Base-by-base conservation (phyloP, 2,329 filamentous ascomycete genomes). In the Stenocarpella maydis region DNA sequence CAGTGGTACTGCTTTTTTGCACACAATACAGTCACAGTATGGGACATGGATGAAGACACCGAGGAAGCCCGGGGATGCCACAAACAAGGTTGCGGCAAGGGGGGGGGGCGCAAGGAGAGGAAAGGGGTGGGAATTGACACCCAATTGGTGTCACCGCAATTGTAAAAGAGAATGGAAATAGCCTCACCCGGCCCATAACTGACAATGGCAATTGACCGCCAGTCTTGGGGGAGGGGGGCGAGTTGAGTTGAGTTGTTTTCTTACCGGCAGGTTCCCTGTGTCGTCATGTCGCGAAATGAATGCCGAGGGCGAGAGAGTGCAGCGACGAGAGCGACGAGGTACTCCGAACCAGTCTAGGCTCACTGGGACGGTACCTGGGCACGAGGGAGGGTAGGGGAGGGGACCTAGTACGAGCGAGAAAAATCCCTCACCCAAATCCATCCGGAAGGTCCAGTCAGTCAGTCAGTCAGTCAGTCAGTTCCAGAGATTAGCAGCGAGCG, bases 211-310 rank as follows among this genome's bases (percentile, higher is more conserved):
- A 64, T 58, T 65, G 69, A 70, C 69, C 69, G 69, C 69, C 65
- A 61, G 34, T 70, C 65, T 47, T 39, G 37, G 47, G 34, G 6
- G 34, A 37, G 34, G 5, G 49, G 37, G 47, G 34, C 34, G 34
- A 37, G 34, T 7, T 37, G 6, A 37, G 6, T 37, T 39, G 63
- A 67, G 26, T 26, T 55, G 41, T 54, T 47, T 43, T 69, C 49
- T 69, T 37, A 47, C 58, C 49, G 21, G 60, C 50, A 37, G 50
- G 41, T 63, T 66, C 55, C 64, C 39, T 66, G 61, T 58, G 65
- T 69, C 69, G 69, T 69, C 69, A 71, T 69, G 49, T 64, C 69
- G 69, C 67, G 61, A 66, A 64, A 47, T 64, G 69, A n/a, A 69
- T 53, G 63, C 67, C 67, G 69, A 71, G 69, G 55, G 65, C 69